Percentiles rank a stretch among this genome's conserved stretches.
Evolutionary conservation across 495 filamentous ascomycete species (phyloP).

Genomic region (Penicillium cinerascens): DNA sequence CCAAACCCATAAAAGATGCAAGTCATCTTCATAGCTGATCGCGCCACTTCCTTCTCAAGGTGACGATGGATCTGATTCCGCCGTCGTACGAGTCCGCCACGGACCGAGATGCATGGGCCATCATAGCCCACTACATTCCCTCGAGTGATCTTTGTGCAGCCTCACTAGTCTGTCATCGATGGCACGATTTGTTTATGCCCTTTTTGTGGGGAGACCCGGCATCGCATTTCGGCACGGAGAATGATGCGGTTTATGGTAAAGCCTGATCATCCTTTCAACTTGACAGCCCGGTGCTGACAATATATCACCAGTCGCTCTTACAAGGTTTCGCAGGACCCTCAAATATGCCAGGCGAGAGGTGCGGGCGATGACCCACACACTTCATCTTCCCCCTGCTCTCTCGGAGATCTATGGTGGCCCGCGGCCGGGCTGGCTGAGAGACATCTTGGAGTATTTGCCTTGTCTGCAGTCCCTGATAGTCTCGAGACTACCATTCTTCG

Average conservation of each 20-base stretch:
- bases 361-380: slow-evolving; percentile 57
- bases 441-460: slow-evolving; percentile 58
- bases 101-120: slow-evolving; percentile 56
- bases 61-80: slow-evolving; percentile 50
- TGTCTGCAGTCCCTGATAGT: slow-evolving; percentile 60
- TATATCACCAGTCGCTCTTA: slow-evolving; percentile 51
- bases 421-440: slow-evolving; percentile 57
- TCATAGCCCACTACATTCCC: slow-evolving; percentile 59
- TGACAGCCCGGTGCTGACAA: not conserved
- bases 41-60: not conserved
- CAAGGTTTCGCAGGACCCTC: slow-evolving; percentile 59
- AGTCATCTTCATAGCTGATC: not conserved
- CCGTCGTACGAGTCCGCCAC: slow-evolving; percentile 60
- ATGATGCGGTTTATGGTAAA: slow-evolving; percentile 61
- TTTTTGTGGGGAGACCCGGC: slow-evolving; percentile 66
- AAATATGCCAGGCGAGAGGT: slow-evolving; percentile 52
- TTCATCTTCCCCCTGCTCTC: slow-evolving; percentile 64
- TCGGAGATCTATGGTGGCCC: slow-evolving; percentile 64
- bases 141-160: slow-evolving; percentile 58
- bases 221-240: slow-evolving; percentile 59
- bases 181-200: slow-evolving; percentile 59
- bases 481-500: slow-evolving; percentile 60
- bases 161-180: slow-evolving; percentile 54
- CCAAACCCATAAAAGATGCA: not conserved
- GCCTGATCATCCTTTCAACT: not conserved